phyloP scores from a whole-genome alignment of 768 basidiomycete species.

The Piloderma croceum region DNA sequence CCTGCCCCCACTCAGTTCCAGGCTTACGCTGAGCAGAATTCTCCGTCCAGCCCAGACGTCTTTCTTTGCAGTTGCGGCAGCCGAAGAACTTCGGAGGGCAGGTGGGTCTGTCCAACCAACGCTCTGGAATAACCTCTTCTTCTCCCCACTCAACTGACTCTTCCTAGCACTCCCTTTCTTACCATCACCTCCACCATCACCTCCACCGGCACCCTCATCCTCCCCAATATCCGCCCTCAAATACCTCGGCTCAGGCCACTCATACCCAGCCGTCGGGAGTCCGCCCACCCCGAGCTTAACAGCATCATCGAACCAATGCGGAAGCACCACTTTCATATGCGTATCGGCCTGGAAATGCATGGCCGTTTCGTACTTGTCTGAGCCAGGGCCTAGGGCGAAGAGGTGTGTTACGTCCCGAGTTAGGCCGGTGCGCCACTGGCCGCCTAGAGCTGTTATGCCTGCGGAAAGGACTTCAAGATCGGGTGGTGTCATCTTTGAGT shows the following conservation, averaged over 20 bases:
- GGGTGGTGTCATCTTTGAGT: constrained; percentile 44
- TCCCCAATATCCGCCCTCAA: constrained; percentile 23
- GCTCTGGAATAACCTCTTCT: constrained; percentile 31
- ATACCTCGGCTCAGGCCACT: constrained; percentile 69
- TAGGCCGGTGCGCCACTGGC: constrained; percentile 71
- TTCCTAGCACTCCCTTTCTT: constrained; percentile 20
- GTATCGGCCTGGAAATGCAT: constrained; percentile 56
- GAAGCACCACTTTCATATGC: constrained; percentile 65
- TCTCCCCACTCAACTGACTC: constrained; percentile 25
- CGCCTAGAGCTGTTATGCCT: constrained; percentile 71
- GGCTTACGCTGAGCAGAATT: constrained; percentile 55
- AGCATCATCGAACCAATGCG: constrained; percentile 89
- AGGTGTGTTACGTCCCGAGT: constrained; percentile 87
- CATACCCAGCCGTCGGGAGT: constrained; percentile 50
- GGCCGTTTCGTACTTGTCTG: constrained; percentile 47
- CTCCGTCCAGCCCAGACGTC: constrained; percentile 55
- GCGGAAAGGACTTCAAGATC: constrained; percentile 73
- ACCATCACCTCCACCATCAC: constrained; percentile 20
- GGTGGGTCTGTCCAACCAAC: constrained; percentile 19
- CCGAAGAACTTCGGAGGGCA: constrained; percentile 4
- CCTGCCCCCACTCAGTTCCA: constrained; percentile 47
- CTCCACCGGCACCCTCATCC: constrained; percentile 19
- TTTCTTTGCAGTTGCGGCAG: constrained; percentile 10
- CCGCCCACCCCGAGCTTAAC: constrained; percentile 49
- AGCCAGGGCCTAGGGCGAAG: constrained; percentile 50